Conservation (phyloP, 352 stramenopile genomes). For the Pythium utonaiense region DNA sequence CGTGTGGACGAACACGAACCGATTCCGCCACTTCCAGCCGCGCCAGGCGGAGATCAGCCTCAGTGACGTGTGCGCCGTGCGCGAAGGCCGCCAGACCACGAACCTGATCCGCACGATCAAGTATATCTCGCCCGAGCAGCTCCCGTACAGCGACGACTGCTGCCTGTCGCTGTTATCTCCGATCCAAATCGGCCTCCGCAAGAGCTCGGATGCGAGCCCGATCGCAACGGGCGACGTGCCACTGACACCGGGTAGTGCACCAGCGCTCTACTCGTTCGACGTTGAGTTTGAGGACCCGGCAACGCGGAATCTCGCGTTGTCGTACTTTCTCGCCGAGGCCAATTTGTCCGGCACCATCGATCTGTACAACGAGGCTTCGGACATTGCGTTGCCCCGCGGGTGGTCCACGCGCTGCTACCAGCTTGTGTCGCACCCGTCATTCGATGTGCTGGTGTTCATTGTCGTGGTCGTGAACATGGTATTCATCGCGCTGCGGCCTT, state of each 20-base stretch:
- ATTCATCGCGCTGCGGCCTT: constrained; percentile 58
- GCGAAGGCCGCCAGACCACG: constrained; percentile 64
- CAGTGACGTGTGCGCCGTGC: constrained; percentile 52
- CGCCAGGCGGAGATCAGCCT: constrained; percentile 32
- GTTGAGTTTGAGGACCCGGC: constrained; percentile 62
- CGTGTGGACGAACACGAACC: constrained; percentile 45
- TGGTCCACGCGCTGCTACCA: constrained; percentile 62
- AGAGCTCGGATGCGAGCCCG: not conserved
- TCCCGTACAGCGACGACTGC: constrained; percentile 58
- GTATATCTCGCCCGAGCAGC: constrained; percentile 44
- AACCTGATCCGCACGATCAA: constrained; percentile 85
- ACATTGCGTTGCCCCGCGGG: constrained; percentile 48
- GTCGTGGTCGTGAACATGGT: constrained; percentile 64
- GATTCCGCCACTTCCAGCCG: constrained; percentile 30
- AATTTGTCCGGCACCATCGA: constrained; percentile 45
- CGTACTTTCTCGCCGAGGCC: constrained; percentile 58
- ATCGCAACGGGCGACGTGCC: not conserved
- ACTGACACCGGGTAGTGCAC: not conserved
- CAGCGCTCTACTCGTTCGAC: constrained; percentile 49
- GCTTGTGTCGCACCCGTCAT: constrained; percentile 64
- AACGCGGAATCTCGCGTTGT: constrained; percentile 45
- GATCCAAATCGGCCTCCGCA: not conserved
- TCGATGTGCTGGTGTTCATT: constrained; percentile 66
- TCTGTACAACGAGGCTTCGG: constrained; percentile 34
- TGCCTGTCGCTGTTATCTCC: constrained; percentile 54